Percentiles rank a stretch among this genome's conserved stretches.
These are phyloP conservation scores for Dryas drummondii DNA, from an alignment of 306 rosid genomes.

Conservation along the genomic window DNA sequence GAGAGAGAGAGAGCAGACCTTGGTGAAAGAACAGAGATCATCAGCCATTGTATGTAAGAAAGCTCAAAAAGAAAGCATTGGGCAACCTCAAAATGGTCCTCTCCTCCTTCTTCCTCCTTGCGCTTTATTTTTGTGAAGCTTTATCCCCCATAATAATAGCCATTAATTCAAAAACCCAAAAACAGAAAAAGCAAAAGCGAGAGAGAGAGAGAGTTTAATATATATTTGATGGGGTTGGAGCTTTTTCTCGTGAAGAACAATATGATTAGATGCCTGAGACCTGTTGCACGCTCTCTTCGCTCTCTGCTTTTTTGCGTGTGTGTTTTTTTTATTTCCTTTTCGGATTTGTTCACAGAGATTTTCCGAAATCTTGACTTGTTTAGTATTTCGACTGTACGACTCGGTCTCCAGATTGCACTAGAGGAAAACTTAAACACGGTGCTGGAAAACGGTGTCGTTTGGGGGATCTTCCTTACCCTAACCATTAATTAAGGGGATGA, in stretches of 20 bases:
- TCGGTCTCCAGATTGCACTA: neutral
- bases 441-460: constrained; percentile 2
- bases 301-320: neutral
- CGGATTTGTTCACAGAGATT: neutral
- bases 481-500: neutral
- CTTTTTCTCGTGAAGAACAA: constrained; percentile 28
- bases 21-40: constrained; percentile 65
- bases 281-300: neutral
- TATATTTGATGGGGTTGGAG: constrained; percentile 32
- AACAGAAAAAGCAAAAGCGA: constrained; percentile 23
- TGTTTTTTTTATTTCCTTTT: neutral
- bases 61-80: constrained; percentile 71
- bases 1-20: constrained; percentile 42
- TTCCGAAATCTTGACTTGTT: neutral
- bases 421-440: neutral
- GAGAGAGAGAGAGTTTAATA: constrained; percentile 28
- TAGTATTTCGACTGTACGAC: neutral
- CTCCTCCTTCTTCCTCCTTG: neutral
- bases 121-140: constrained; percentile 24
- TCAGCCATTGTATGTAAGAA: constrained; percentile 73
- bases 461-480: neutral
- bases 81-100: constrained; percentile 36
- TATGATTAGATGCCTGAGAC: constrained; percentile 13
- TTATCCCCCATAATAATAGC: constrained; percentile 36
- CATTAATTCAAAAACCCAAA: constrained; percentile 10